These are phyloP conservation scores for Apostasia ramifera DNA, from an alignment of 106 monocot genomes.

Conservation along the genomic window DNA sequence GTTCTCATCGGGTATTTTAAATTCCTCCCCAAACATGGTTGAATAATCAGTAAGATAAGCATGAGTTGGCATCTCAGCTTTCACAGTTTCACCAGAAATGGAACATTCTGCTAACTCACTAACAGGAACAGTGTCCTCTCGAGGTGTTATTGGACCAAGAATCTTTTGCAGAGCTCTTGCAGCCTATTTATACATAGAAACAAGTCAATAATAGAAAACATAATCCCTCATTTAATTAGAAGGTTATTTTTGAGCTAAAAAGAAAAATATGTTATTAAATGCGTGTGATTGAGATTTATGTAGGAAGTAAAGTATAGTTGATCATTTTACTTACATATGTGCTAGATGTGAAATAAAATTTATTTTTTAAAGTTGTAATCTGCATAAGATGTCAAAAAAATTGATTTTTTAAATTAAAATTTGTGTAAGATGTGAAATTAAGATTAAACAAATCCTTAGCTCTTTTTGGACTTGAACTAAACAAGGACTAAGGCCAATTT, in stretches of 20 bases:
- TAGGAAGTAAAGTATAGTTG: background rate
- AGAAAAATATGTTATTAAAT: too few relatives aligned
- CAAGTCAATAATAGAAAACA: conserved; percentile 6
- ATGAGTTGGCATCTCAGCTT: conserved; percentile 19
- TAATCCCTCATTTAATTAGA: background rate
- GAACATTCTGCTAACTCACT: conserved; percentile 16
- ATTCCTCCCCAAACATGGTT: conserved; percentile 82
- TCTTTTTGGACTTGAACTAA: too few relatives aligned
- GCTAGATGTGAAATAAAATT: too few relatives aligned
- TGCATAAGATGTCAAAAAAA: too few relatives aligned
- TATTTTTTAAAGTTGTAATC: too few relatives aligned
- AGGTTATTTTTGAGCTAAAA: too few relatives aligned
- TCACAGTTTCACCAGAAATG: conserved; percentile 29
- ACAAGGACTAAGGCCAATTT: too few relatives aligned
- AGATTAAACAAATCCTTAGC: too few relatives aligned
- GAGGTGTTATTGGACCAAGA: conserved; percentile 23
- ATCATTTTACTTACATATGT: background rate
- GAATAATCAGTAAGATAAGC: conserved; percentile 69
- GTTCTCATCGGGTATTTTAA: conserved; percentile 40
- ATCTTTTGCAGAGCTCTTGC: conserved; percentile 65
- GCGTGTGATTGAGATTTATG: background rate
- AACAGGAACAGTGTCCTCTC: conserved; percentile 12
- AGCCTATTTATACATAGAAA: conserved; percentile 30
- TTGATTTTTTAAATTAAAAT: too few relatives aligned
- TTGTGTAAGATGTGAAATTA: too few relatives aligned